Evolutionary conservation across 768 basidiomycete genomes (phyloP), one percentile per base, ranked within the genome.

Genomic region (Multifurca ochricompacta): DNA sequence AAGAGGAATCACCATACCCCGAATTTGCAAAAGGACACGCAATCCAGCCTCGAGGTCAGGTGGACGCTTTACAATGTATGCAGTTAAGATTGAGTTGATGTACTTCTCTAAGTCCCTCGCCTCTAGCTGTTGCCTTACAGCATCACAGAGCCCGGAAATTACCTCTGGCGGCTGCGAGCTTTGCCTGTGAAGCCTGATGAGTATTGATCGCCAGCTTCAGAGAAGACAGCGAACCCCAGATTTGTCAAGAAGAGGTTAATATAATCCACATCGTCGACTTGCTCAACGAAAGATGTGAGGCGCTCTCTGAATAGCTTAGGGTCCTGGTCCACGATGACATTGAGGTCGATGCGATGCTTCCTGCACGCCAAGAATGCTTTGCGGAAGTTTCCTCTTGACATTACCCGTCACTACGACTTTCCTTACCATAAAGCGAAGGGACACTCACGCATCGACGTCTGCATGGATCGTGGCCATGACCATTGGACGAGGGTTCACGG

Each of bases 321-420:
- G 55, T 90, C 74, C 59, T 92, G 82, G 53, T 95, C 87, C 39
- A 93, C 83, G n/a, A 99, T 73, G 31, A 90, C 73, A 66, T 87
- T 88, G 50, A 96, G 76, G 63, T 97, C 95, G 42, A 99, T 84
- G 4, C 96, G 80, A 66, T 99, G 93, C 65, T 92, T 92, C 30
- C 96, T 77, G 69, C 92, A 97, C 1, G 91, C 80, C 44, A 91
- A 68, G 68, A 97, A 97, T 0, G 94, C 96, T 59, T 90, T 86
- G 48, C 84, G 76, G 69, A 92, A 97, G 39, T 78, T 73, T 4
- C 79, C 79, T 7, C 94, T 94, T 49, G 2, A 30, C 25, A 14
- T 13, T 7, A 3, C 2, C 9, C 8, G 9, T 11, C 23, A 42
- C 44, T 11, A 54, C 27, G 40, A 16, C 4, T 23, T 6, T 2